A percentile compares a stretch with the other conserved stretches of the same genome.
These are phyloP conservation scores for Tillandsia leiboldiana DNA, from an alignment of 176 grass and related monocot genomes.

Conservation along the genomic window DNA sequence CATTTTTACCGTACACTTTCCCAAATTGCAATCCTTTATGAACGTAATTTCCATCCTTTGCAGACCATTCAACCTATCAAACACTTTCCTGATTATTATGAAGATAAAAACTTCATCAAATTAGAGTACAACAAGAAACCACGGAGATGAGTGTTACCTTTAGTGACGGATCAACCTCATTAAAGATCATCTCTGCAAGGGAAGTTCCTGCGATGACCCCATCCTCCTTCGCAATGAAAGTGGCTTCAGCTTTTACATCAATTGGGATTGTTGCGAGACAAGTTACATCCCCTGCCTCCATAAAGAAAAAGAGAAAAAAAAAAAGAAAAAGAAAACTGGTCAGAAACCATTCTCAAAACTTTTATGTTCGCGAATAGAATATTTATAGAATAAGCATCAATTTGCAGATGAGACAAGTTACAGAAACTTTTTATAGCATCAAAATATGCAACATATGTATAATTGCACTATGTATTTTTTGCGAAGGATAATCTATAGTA, in stretches of 20 bases:
- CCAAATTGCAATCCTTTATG: slow-evolving; percentile 82
- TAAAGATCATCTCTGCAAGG: slow-evolving; percentile 91
- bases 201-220: slow-evolving; percentile 77
- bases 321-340: neutral
- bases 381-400: too few relatives aligned
- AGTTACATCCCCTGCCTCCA: slow-evolving; percentile 67
- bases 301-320: neutral
- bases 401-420: too few relatives aligned
- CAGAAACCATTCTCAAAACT: slow-evolving; percentile 4
- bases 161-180: slow-evolving; percentile 71
- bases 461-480: too few relatives aligned
- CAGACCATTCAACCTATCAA: slow-evolving; percentile 76
- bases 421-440: neutral
- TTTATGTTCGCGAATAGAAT: neutral
- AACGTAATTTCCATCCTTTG: slow-evolving; percentile 57
- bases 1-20: slow-evolving; percentile 70
- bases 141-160: slow-evolving; percentile 32
- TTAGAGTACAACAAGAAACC: slow-evolving; percentile 5
- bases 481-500: too few relatives aligned
- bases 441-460: neutral
- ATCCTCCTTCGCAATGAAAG: slow-evolving; percentile 83
- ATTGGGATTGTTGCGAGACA: slow-evolving; percentile 84
- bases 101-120: slow-evolving; percentile 6
- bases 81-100: neutral
- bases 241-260: slow-evolving; percentile 74